Conservation (phyloP, 1,284 basidiomycete genomes). For the Apiotrichum mycotoxinovorans region DNA sequence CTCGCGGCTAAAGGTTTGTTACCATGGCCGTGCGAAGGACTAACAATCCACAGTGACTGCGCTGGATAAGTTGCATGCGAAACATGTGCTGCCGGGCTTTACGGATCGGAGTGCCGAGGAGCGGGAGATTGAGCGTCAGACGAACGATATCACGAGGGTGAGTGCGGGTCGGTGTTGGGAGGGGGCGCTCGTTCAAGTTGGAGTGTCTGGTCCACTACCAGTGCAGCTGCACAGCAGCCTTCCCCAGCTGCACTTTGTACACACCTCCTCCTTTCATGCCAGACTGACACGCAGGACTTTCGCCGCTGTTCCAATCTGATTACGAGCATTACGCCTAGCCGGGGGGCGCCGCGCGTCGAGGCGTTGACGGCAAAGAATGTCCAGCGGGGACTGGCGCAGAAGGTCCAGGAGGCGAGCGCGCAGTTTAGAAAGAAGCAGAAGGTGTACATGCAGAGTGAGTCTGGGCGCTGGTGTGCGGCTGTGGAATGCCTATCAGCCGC, state of each 20-base stretch:
- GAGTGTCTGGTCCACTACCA: not conserved
- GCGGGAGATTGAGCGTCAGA: conserved; percentile 82
- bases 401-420: conserved; percentile 87
- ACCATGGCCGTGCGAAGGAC: not conserved
- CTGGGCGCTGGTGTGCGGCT: too few species aligned
- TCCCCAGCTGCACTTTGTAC: too few species aligned
- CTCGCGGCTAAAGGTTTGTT: conserved; percentile 72
- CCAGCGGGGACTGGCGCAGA: conserved; percentile 90
- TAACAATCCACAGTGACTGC: conserved; percentile 58
- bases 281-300: conserved; percentile 64
- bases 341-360: conserved; percentile 55
- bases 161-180: conserved; percentile 20
- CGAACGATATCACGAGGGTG: conserved; percentile 82
- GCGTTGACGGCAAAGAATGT: conserved; percentile 83
- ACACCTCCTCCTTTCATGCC: conserved; percentile 7
- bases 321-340: conserved; percentile 50
- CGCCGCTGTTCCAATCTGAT: conserved; percentile 75
- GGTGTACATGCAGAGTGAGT: conserved; percentile 92
- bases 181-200: conserved; percentile 3
- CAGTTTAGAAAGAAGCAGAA: conserved; percentile 97
- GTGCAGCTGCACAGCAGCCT: not conserved
- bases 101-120: conserved; percentile 90
- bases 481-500: not conserved
- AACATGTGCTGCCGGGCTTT: conserved; percentile 93
- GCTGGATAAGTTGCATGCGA: conserved; percentile 90